phyloP scores from a whole-genome alignment of 1,284 basidiomycete species.

The Neotropicomus parvogracilis region DNA sequence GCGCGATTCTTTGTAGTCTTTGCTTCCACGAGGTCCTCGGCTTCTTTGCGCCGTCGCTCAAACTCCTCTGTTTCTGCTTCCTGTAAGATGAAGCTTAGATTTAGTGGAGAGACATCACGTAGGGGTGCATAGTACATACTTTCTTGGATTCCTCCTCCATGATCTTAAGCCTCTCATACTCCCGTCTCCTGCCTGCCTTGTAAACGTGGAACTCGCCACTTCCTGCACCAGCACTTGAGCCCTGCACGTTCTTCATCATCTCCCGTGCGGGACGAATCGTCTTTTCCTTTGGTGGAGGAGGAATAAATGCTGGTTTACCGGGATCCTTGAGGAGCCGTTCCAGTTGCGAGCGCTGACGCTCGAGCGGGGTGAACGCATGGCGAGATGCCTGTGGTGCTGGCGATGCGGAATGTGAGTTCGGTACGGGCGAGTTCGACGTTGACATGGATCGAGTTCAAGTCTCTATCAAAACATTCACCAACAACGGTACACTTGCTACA shows the following conservation, averaged over 20 bases:
- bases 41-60: slow-evolving; percentile 31
- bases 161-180: slow-evolving; percentile 90
- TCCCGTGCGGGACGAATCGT: slow-evolving; percentile 76
- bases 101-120: neutral
- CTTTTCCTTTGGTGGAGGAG: slow-evolving; percentile 74
- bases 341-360: slow-evolving; percentile 74
- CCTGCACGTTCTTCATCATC: slow-evolving; percentile 99
- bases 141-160: slow-evolving; percentile 82
- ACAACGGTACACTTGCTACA: slow-evolving; percentile 22
- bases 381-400: slow-evolving; percentile 41
- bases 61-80: slow-evolving; percentile 30
- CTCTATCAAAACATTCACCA: slow-evolving; percentile 19
- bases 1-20: slow-evolving; percentile 93
- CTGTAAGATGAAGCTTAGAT: slow-evolving; percentile 12
- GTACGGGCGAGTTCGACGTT: slow-evolving; percentile 26
- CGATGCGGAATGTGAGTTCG: slow-evolving; percentile 30
- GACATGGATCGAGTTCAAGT: slow-evolving; percentile 25
- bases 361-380: slow-evolving; percentile 69
- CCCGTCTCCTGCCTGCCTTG: slow-evolving; percentile 89
- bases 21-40: slow-evolving; percentile 53
- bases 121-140: slow-evolving; percentile 41
- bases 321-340: slow-evolving; percentile 87
- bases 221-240: slow-evolving; percentile 88
- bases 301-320: slow-evolving; percentile 72
- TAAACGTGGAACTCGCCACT: slow-evolving; percentile 98